Evolutionary conservation across 495 filamentous ascomycete species (phyloP).

Genomic region (Penicillium maclennaniae): DNA sequence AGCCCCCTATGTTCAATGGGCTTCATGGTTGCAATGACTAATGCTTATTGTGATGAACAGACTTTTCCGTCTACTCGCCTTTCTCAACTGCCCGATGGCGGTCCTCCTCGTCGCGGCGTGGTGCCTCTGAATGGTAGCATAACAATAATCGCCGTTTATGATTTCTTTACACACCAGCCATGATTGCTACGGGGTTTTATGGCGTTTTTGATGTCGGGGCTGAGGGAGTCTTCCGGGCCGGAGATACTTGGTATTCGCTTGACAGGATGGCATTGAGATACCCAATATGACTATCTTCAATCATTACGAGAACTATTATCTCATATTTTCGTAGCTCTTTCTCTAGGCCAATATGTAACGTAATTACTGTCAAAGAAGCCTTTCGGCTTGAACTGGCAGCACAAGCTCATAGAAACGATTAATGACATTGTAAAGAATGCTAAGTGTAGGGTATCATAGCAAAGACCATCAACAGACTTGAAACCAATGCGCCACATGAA

Average conservation of each 20-base stretch:
- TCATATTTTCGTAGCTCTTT: background rate
- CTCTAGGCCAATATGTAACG: background rate
- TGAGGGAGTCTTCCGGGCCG: background rate
- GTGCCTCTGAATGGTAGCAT: background rate
- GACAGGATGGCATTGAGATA: background rate
- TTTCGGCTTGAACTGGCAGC: background rate
- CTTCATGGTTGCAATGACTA: background rate
- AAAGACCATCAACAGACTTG: background rate
- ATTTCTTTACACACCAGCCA: background rate
- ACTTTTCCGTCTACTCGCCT: conserved; percentile 44
- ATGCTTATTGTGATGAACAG: conserved; percentile 8
- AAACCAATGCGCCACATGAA: conserved; percentile 3
- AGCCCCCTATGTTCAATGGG: background rate
- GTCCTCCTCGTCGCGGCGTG: conserved; percentile 21
- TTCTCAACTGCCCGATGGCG: conserved; percentile 32
- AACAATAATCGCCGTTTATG: background rate
- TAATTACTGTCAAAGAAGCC: background rate
- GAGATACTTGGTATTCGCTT: background rate
- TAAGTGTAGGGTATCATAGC: conserved; percentile 12
- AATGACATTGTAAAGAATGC: background rate
- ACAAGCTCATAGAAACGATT: background rate
- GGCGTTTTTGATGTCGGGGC: background rate
- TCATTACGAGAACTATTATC: background rate
- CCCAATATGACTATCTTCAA: background rate
- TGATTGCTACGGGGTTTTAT: background rate